Percentiles rank a stretch among this genome's conserved stretches.
Conservation (phyloP, 305 asterid genomes). For the Vinca major region DNA sequence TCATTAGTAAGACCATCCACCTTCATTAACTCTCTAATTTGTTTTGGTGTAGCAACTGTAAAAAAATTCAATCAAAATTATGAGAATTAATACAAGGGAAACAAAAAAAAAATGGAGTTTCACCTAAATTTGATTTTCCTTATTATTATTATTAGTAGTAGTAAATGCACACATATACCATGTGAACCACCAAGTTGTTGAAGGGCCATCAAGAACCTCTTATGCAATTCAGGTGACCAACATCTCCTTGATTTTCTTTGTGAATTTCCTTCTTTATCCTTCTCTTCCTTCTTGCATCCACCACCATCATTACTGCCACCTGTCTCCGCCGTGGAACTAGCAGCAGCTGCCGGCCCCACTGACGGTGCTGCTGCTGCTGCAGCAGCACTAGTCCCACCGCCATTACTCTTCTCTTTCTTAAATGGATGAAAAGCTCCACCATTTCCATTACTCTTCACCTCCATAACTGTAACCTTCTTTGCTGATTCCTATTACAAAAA, state of each 20-base stretch:
- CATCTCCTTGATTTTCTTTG: constrained; percentile 69
- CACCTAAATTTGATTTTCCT: neutral
- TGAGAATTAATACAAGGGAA: neutral
- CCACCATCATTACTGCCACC: constrained; percentile 30
- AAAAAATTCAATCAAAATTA: constrained; percentile 8
- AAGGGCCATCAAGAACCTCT: constrained; percentile 63
- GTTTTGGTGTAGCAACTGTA: constrained; percentile 88
- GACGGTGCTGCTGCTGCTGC: constrained; percentile 8
- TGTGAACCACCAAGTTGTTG: constrained; percentile 88
- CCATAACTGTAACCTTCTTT: constrained; percentile 33
- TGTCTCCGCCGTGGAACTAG: constrained; percentile 55
- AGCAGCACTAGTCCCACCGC: constrained; percentile 7
- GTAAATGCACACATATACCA: constrained; percentile 29
- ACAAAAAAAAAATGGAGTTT: neutral
- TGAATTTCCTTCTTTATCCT: constrained; percentile 44
- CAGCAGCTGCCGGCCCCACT: constrained; percentile 29
- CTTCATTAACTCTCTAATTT: constrained; percentile 85
- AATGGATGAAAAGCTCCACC: constrained; percentile 76
- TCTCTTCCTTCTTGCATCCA: constrained; percentile 38
- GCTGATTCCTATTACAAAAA: constrained; percentile 40
- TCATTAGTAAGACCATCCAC: constrained; percentile 96
- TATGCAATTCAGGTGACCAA: constrained; percentile 87
- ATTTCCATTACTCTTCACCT: constrained; percentile 45
- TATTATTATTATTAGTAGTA: neutral
- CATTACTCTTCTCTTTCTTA: constrained; percentile 35